Evolutionary conservation across 176 grass and related monocot genomes (phyloP).

Genomic region (Lolium rigidum): DNA sequence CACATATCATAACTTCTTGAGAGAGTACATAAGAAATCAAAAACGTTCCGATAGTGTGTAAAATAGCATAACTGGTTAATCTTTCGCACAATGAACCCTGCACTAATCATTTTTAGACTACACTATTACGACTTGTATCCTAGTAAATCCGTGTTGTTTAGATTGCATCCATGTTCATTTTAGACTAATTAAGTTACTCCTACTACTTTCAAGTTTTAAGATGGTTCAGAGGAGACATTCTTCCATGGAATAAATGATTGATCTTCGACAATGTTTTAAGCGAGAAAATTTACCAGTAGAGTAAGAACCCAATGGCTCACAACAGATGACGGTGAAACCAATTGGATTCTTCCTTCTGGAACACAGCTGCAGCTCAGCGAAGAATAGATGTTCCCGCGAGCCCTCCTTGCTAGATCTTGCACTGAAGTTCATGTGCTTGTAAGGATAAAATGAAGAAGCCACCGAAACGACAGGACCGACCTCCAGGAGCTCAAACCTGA

Average conservation of each 20-base stretch:
- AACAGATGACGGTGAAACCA: slow-evolving; percentile 4
- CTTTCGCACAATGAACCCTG: not conserved
- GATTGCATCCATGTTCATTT: not conserved
- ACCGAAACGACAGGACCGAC: slow-evolving; percentile 12
- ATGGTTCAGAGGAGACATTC: not conserved
- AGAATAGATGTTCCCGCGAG: slow-evolving; percentile 26
- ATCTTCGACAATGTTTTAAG: not conserved
- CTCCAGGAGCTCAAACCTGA: slow-evolving; percentile 34
- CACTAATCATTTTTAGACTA: not conserved
- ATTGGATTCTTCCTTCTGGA: not conserved
- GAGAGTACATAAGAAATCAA: not conserved
- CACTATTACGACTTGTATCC: not conserved
- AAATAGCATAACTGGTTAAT: not conserved
- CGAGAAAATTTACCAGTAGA: not conserved
- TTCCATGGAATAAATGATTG: not conserved
- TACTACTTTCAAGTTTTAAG: not conserved
- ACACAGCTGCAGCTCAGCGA: slow-evolving; percentile 24
- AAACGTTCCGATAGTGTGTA: not conserved
- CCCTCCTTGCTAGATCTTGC: slow-evolving; percentile 32
- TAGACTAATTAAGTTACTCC: not conserved
- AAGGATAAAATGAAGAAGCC: not conserved
- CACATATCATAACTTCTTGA: not conserved
- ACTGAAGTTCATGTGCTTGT: slow-evolving; percentile 30
- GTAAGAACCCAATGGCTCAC: slow-evolving; percentile 29
- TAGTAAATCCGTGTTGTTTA: slow-evolving; percentile 19